A percentile compares a stretch with the other conserved stretches of the same genome.
phyloP scores from a whole-genome alignment of 805 yeast species.

The Metschnikowia similis region DNA sequence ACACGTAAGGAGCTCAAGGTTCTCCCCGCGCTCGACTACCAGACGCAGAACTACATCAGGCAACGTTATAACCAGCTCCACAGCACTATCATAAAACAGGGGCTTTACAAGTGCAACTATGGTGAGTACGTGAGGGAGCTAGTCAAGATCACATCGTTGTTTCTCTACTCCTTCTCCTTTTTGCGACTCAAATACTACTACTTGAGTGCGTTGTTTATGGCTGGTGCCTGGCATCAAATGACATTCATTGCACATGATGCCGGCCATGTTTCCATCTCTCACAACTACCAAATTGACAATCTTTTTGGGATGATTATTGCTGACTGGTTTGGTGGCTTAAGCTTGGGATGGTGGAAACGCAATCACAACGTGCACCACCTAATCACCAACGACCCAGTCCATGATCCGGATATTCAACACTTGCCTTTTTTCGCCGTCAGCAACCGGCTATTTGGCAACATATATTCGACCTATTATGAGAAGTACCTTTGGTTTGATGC shows the following conservation, averaged over 20 bases:
- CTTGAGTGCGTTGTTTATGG: conserved; percentile 61
- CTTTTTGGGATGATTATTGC: conserved; percentile 70
- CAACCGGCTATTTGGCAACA: conserved; percentile 58
- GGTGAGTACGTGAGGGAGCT: conserved; percentile 68
- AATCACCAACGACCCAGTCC: conserved; percentile 88
- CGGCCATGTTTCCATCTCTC: conserved; percentile 81
- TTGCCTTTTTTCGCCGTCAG: conserved; percentile 88
- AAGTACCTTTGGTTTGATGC: conserved; percentile 63
- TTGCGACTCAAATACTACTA: conserved; percentile 44
- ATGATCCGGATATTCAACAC: conserved; percentile 93
- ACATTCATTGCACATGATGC: conserved; percentile 89
- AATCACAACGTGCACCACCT: conserved; percentile 93
- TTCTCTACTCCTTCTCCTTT: conserved; percentile 46
- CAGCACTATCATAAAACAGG: conserved; percentile 47
- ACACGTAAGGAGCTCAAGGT: conserved; percentile 51
- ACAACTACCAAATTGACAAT: conserved; percentile 72
- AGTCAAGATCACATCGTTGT: conserved; percentile 53
- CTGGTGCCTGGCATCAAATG: conserved; percentile 84
- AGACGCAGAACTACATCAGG: conserved; percentile 58
- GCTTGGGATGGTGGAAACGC: conserved; percentile 93
- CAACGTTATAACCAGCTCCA: conserved; percentile 60
- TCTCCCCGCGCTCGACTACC: conserved; percentile 63
- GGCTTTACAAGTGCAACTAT: conserved; percentile 70
- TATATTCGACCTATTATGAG: conserved; percentile 80
- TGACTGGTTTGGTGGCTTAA: conserved; percentile 79